Evolutionary conservation across 805 yeast genomes (phyloP), one percentile per base, ranked within the genome.

Genomic region (Candida methanosorbosa): DNA sequence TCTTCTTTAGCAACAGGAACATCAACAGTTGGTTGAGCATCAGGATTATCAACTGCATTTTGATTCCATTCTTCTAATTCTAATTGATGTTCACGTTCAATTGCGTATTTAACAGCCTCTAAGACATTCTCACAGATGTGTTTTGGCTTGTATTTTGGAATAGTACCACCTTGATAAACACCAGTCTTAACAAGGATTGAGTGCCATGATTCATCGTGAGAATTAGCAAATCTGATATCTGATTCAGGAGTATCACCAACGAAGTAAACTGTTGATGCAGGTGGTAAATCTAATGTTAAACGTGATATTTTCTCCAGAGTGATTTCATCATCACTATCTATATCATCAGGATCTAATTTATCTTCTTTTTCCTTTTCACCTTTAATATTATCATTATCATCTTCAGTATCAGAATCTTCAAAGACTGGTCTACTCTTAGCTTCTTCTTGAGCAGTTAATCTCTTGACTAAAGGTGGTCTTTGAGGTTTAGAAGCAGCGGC

Each of bases 161-260:
- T 70, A 8, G 90, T 77, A 16, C 90, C 88, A 30, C 72, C 85
- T 59, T 81, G 78, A 59, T 82, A 83, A 38, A 83, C 94, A 54
- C 94, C 94, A 26, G 94, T 83, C 59, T 83, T 80, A 27, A 83
- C 94, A 50, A 83, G 66, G 39, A 84, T 83, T 19, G 94, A 82
- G 59, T 70, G 77, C 94, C 94, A 83, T 21, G 86, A 75, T 40
- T 74, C 74, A 53, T 83, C 92, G 58, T 82, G 90, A 15, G 87
- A 78, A 62, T 83, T 83, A 35, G 94, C 94, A 61, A 84, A 84
- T 56, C 92, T 67, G 43, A 83, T 83, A 56, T 83, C 94, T 6
- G 88, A 79, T 60, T 83, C 94, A 15, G 94, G 94, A 12, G 94
- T 83, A 52, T 83, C 94, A 48, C 94, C 94, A 34, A 83, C 92